Evolutionary conservation across 2,329 filamentous ascomycete species (phyloP).

Genomic region (Hypocreales sp.): DNA sequence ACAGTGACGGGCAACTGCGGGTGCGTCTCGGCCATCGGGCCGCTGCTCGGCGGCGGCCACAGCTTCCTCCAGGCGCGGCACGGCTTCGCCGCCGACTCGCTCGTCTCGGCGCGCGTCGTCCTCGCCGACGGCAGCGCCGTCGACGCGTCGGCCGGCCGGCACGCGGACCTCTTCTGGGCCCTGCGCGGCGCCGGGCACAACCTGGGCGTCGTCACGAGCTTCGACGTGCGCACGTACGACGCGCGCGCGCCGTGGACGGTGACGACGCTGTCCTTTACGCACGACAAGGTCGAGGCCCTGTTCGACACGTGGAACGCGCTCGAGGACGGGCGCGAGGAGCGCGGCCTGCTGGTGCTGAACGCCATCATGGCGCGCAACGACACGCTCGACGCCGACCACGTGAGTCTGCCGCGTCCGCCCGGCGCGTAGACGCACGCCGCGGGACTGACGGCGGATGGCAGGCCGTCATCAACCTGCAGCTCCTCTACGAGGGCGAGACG

Average conservation of each 20-base stretch:
- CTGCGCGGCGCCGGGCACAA: conserved; percentile 16
- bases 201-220: conserved; percentile 16
- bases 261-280: conserved; percentile 1
- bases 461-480: conserved; percentile 4
- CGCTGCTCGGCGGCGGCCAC: conserved; percentile 1
- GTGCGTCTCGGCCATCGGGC: conserved; percentile 1
- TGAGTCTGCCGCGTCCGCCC: not conserved
- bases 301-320: conserved; percentile 1
- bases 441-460: not conserved
- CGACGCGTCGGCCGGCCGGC: conserved; percentile 6
- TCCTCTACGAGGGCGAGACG: conserved; percentile 3
- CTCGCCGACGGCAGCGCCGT: conserved; percentile 12
- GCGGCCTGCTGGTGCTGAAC: not conserved
- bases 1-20: conserved; percentile 1
- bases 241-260: not conserved
- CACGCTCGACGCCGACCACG: not conserved
- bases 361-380: not conserved
- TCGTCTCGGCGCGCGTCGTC: conserved; percentile 16
- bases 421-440: not conserved
- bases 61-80: conserved; percentile 2
- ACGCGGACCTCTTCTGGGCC: conserved; percentile 19
- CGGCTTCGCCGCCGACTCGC: conserved; percentile 16
- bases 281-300: conserved; percentile 1
- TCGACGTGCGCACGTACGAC: conserved; percentile 13
- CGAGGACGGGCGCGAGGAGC: not conserved